These are phyloP conservation scores for Leccinum disarticulatum DNA, from an alignment of 768 basidiomycete species.

Conservation along the genomic window DNA sequence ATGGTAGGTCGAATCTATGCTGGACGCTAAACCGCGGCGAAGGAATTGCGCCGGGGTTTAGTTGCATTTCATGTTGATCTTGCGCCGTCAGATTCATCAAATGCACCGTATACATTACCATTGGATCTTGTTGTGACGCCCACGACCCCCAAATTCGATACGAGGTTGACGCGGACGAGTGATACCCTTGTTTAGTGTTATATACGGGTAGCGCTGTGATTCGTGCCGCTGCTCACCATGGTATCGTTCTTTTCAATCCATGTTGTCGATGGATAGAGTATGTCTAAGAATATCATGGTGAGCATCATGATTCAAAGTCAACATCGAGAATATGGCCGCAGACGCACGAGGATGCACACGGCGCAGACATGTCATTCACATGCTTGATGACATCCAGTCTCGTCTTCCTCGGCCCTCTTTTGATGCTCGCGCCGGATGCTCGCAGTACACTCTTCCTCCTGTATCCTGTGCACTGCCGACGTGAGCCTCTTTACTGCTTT, in stretches of 20 bases:
- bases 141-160: constrained; percentile 8
- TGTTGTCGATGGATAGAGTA: constrained; percentile 4
- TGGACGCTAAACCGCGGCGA: constrained; percentile 35
- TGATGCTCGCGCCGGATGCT: constrained; percentile 2
- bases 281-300: constrained; percentile 7
- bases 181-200: too few species aligned
- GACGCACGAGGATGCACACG: constrained; percentile 7
- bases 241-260: background rate
- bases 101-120: constrained; percentile 22
- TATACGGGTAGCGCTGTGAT: too few species aligned
- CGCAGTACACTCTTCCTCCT: constrained; percentile 1
- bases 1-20: constrained; percentile 21
- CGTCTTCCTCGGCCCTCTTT: constrained; percentile 10
- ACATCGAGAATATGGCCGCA: background rate
- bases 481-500: constrained; percentile 12
- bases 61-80: constrained; percentile 29
- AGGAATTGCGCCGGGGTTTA: constrained; percentile 22
- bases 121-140: constrained; percentile 16
- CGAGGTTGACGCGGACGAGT: background rate
- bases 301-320: background rate
- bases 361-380: constrained; percentile 18
- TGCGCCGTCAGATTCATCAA: constrained; percentile 29
- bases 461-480: constrained; percentile 9
- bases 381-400: constrained; percentile 20
- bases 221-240: too few species aligned